Evolutionary conservation across 768 basidiomycete genomes (phyloP).

Genomic region (Leucocoprinus sp.): DNA sequence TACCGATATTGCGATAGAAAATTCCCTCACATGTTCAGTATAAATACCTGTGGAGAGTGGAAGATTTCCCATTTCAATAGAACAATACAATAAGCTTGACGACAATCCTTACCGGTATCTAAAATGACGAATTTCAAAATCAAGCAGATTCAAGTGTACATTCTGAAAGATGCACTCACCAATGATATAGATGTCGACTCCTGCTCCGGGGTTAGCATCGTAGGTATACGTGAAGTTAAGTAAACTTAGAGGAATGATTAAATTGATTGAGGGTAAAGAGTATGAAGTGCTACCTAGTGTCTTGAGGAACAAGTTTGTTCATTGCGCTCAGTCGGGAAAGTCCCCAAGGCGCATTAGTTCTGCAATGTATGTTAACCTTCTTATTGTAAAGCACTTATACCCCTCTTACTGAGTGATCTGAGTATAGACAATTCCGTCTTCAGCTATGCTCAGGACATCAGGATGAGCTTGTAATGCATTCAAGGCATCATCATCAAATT

Average conservation of each 20-base stretch:
- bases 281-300: background rate
- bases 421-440: slow-evolving; percentile 23
- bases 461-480: slow-evolving; percentile 18
- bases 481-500: slow-evolving; percentile 18
- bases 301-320: slow-evolving; percentile 11
- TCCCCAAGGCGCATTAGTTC: slow-evolving; percentile 27
- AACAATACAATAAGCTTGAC: background rate
- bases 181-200: slow-evolving; percentile 32
- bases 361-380: slow-evolving; percentile 10
- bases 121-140: background rate
- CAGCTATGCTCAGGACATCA: slow-evolving; percentile 20
- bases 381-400: background rate
- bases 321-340: slow-evolving; percentile 19
- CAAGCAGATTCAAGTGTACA: no score
- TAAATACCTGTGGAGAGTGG: slow-evolving; percentile 16
- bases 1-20: background rate
- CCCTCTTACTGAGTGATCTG: slow-evolving; percentile 18
- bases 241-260: slow-evolving; percentile 1
- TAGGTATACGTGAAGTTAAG: slow-evolving; percentile 18
- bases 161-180: slow-evolving; percentile 18
- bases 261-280: background rate
- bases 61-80: background rate
- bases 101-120: slow-evolving; percentile 18
- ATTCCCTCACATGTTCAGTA: slow-evolving; percentile 15
- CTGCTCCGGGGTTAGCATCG: slow-evolving; percentile 11